A percentile compares a stretch with the other conserved stretches of the same genome.
Evolutionary conservation across 768 basidiomycete species (phyloP).

Genomic region (Fomitopsis serialis): DNA sequence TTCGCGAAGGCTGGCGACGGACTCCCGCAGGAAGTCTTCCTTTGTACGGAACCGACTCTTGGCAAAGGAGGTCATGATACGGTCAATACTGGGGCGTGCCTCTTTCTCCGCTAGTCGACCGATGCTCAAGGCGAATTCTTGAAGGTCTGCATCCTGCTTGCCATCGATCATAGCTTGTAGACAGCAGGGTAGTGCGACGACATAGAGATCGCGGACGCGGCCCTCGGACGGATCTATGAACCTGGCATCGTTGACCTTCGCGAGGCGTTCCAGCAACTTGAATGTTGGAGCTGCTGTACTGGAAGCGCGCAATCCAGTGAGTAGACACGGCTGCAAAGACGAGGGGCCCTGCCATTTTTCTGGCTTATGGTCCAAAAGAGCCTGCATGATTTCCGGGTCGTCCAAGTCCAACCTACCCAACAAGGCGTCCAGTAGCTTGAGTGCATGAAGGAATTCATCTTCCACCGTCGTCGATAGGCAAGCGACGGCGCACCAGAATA

Average conservation of each 20-base stretch:
- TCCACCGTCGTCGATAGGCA: conserved; percentile 82
- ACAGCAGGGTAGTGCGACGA: conserved; percentile 83
- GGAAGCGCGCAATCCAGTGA: conserved; percentile 79
- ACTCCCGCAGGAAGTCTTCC: conserved; percentile 92
- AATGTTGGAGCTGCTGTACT: conserved; percentile 63
- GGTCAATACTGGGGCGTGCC: conserved; percentile 71
- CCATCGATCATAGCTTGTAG: conserved; percentile 72
- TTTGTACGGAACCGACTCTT: conserved; percentile 85
- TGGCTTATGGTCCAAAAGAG: conserved; percentile 65
- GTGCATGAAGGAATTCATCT: conserved; percentile 64
- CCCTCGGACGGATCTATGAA: conserved; percentile 68
- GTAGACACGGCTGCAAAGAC: conserved; percentile 62
- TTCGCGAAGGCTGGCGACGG: conserved; percentile 79
- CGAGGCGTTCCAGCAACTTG: conserved; percentile 56
- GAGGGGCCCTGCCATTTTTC: conserved; percentile 61
- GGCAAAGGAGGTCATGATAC: conserved; percentile 86
- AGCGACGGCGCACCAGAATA: conserved; percentile 85
- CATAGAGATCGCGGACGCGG: conserved; percentile 78
- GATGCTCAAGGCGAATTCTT: conserved; percentile 70
- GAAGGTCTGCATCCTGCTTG: conserved; percentile 49
- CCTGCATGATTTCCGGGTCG: conserved; percentile 59
- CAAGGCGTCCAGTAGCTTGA: conserved; percentile 60
- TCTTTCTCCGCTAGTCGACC: conserved; percentile 66
- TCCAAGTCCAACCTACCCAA: conserved; percentile 68
- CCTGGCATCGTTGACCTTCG: conserved; percentile 52